Conservation (phyloP, 192 early-diverging fungal species). For the Phycomyces nitens region DNA sequence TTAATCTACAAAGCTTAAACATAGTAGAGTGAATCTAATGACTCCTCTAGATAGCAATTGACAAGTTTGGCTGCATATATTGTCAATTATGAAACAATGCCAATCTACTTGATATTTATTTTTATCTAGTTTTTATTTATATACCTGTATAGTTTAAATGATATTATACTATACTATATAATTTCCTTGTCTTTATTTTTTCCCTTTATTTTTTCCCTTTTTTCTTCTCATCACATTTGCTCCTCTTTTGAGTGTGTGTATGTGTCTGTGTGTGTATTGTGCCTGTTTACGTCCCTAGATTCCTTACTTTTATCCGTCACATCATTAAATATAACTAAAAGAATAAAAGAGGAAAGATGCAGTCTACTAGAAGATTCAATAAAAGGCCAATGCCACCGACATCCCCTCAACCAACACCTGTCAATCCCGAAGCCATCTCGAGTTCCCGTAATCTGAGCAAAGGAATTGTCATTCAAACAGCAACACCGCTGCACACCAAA, state of each 20-base stretch:
- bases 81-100: no score
- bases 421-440: slow-evolving; percentile 10
- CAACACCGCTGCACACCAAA: slow-evolving; percentile 11
- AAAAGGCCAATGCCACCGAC: slow-evolving; percentile 27
- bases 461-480: background rate
- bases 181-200: background rate
- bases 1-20: no score
- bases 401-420: slow-evolving; percentile 11
- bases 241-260: background rate
- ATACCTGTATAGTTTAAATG: no score
- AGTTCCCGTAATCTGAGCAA: slow-evolving; percentile 11
- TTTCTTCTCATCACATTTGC: slow-evolving; percentile 1
- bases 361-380: slow-evolving; percentile 19
- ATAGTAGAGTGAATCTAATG: no score
- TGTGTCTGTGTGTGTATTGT: background rate
- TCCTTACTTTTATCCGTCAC: slow-evolving; percentile 6
- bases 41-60: no score
- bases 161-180: no score
- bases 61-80: no score
- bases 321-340: slow-evolving; percentile 1
- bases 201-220: slow-evolving; percentile 1
- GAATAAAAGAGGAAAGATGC: slow-evolving; percentile 14
- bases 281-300: background rate
- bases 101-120: background rate
- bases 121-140: background rate